phyloP scores from a whole-genome alignment of 2,329 filamentous ascomycete genomes.

The Dryadomyces quercus-mongolicae region DNA sequence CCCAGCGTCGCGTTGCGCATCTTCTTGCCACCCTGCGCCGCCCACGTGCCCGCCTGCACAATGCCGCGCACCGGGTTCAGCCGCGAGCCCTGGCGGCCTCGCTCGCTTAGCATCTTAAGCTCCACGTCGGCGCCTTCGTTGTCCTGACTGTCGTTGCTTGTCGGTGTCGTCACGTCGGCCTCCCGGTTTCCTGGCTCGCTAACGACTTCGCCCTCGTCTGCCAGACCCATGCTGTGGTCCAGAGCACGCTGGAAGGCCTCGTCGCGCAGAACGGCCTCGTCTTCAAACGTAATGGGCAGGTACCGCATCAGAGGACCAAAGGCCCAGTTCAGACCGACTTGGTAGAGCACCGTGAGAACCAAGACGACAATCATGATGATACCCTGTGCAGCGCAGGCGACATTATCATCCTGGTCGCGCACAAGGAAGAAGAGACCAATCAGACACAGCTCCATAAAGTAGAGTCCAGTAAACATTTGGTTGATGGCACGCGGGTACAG shows the following conservation, averaged over 20 bases:
- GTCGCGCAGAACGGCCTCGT: constrained; percentile 85
- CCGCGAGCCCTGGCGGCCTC: constrained; percentile 13
- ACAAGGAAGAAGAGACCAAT: constrained; percentile 84
- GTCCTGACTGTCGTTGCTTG: constrained; percentile 4
- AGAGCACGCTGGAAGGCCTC: constrained; percentile 77
- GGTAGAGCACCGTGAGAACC: constrained; percentile 62
- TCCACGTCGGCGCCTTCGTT: constrained; percentile 21
- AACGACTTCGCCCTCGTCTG: constrained; percentile 26
- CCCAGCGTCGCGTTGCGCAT: constrained; percentile 33
- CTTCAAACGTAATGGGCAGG: constrained; percentile 87
- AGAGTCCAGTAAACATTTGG: constrained; percentile 87
- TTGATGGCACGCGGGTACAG: constrained; percentile 89
- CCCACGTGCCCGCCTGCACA: constrained; percentile 34
- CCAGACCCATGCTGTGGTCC: constrained; percentile 52
- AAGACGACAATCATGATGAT: constrained; percentile 72
- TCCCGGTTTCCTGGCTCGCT: constrained; percentile 17
- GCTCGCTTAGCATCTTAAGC: constrained; percentile 18
- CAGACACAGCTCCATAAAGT: constrained; percentile 85
- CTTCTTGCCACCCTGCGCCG: constrained; percentile 34
- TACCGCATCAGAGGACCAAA: constrained; percentile 82
- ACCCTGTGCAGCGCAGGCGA: constrained; percentile 61
- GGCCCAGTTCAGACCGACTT: constrained; percentile 66
- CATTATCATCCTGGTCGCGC: constrained; percentile 37
- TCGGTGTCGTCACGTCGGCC: constrained; percentile 14
- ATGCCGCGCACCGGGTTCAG: constrained; percentile 33